Evolutionary conservation across 352 stramenopile genomes (phyloP), one percentile per base, ranked within the genome.

Genomic region (Globisporangium orthogonon): DNA sequence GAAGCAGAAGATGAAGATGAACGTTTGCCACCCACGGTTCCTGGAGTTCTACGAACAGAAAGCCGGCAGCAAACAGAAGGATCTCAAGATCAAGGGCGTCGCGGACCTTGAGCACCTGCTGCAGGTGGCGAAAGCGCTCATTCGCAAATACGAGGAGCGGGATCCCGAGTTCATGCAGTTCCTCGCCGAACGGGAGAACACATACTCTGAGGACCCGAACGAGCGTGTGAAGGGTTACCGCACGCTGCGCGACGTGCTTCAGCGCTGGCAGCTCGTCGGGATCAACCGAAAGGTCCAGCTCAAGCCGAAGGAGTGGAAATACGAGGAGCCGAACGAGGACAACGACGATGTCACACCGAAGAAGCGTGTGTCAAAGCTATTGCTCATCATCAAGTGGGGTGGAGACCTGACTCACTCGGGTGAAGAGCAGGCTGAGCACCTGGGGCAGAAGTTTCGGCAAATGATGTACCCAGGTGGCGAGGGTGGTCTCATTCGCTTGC

Each of bases 361-460:
- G 13, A 68, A 83, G 45, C 65, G 68, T 7, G 78, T 85, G 17
- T 82, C 82, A 15, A 91, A 98, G 76, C 74, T 99, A 23, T 74
- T 98, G 56, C 78, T 99, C n/a, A 99, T 99, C 64, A 82, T 99
- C 23, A 99, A 99, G 78, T 99, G 97, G 97, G 98, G 98, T 52
- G 97, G 97, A 5, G 97, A 99, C 58, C 68, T 99, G 50, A 99
- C 97, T 0, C 97, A 98, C 62, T 87, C 97, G 5, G 97, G 97
- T 40, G 77, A 89, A 64, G 91, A 98, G 56, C 97, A 99, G 74
- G 95, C 97, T 0, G 95, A 98, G 61, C 75, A 87, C 54, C 73
- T 99, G 28, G 97, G 97, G 2, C 88, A 96, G 37, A 86, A 86
- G 47, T 91, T 95, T 55, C 78, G 89, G 3, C 76, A 89, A 28